Percentiles rank a stretch among this genome's conserved stretches.
Evolutionary conservation across 169 alveolate genomes (phyloP).

Genomic region (Besnoitia besnoiti): DNA sequence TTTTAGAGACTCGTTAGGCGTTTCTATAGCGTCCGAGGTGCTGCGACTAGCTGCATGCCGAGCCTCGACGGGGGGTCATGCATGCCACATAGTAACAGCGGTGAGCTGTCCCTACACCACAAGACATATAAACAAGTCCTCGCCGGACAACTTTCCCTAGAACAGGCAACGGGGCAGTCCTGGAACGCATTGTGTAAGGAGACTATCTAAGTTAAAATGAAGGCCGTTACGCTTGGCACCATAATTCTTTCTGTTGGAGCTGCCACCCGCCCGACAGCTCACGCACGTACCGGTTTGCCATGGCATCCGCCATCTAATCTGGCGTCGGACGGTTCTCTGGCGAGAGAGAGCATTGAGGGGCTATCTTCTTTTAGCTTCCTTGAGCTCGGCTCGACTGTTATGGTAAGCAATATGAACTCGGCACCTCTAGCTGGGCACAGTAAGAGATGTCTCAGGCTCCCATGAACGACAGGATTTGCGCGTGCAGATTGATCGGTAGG

Average conservation of each 20-base stretch:
- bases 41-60: not conserved
- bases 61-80: not conserved
- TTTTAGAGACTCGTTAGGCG: not conserved
- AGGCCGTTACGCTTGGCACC: not conserved
- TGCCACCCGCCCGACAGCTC: not conserved
- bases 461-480: conserved; percentile 30
- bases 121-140: not conserved
- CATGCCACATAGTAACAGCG: not conserved
- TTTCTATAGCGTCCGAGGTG: no score
- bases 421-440: no score
- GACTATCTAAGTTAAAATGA: not conserved
- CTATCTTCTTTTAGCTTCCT: not conserved
- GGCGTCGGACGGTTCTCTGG: not conserved
- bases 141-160: not conserved
- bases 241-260: not conserved
- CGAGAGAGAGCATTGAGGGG: not conserved
- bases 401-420: no score
- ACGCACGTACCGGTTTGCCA: not conserved
- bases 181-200: not conserved
- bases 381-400: conserved; percentile 24
- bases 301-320: conserved; percentile 5
- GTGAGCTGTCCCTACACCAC: conserved; percentile 14
- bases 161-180: not conserved
- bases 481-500: conserved; percentile 45
- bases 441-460: conserved; percentile 51